Percentiles rank a stretch among this genome's conserved stretches.
Evolutionary conservation across 352 stramenopile genomes (phyloP).

Genomic region (Globisporangium spiculum): DNA sequence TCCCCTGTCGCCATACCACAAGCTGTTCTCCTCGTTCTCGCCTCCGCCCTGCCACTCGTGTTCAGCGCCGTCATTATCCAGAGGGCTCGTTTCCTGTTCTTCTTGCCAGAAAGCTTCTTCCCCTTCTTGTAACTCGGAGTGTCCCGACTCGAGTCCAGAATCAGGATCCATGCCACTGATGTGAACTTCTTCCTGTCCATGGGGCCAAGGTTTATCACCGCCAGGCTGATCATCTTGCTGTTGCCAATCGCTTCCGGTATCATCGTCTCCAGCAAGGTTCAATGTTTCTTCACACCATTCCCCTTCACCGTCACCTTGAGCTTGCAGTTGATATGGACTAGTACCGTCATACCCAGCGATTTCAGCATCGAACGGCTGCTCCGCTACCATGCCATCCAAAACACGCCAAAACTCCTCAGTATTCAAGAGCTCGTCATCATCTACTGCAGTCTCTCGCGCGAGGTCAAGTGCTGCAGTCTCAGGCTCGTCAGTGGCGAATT

Average conservation of each 20-base stretch:
- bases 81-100: not conserved
- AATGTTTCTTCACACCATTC: not conserved
- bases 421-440: not conserved
- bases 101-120: not conserved
- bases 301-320: not conserved
- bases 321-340: not conserved
- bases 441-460: not conserved
- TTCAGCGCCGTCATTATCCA: not conserved
- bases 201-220: not conserved
- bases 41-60: not conserved
- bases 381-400: too few relatives aligned
- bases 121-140: not conserved
- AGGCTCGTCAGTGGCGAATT: not conserved
- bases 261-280: not conserved
- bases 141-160: not conserved
- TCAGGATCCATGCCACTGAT: not conserved
- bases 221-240: not conserved
- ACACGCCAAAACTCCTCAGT: not conserved
- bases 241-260: not conserved
- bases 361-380: not conserved
- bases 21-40: not conserved
- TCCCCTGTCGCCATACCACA: not conserved
- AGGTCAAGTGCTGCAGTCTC: not conserved
- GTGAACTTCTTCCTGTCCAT: not conserved
- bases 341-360: not conserved